Conservation (phyloP, 192 early-diverging fungal species). For the Chytriomyces confervae region DNA sequence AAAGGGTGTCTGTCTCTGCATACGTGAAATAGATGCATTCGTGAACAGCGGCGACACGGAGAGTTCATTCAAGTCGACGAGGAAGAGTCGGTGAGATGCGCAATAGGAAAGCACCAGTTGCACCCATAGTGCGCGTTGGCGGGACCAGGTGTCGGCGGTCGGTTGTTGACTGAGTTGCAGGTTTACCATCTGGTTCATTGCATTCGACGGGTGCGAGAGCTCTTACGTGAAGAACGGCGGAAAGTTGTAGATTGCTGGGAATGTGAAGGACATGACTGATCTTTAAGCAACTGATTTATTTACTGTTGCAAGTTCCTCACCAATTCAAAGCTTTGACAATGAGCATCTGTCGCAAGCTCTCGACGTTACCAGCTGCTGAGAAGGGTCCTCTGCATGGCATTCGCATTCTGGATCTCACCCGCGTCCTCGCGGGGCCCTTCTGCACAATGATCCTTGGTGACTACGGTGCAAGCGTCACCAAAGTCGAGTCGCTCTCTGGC, state of each 20-base stretch:
- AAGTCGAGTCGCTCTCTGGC: constrained; percentile 67
- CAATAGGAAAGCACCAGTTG: constrained; percentile 77
- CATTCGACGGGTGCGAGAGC: neutral
- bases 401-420: constrained; percentile 48
- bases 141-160: constrained; percentile 79
- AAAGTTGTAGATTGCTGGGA: constrained; percentile 87
- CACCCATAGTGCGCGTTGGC: constrained; percentile 82
- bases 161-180: constrained; percentile 63
- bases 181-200: neutral
- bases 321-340: neutral
- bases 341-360: neutral
- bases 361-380: neutral
- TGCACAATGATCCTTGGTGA: constrained; percentile 50
- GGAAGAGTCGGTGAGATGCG: constrained; percentile 64
- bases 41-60: constrained; percentile 63
- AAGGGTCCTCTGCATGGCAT: constrained; percentile 45
- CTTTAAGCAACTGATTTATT: neutral
- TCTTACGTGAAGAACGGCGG: constrained; percentile 92
- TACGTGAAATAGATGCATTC: constrained; percentile 75
- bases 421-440: constrained; percentile 57
- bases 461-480: constrained; percentile 82
- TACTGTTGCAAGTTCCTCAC: neutral
- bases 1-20: neutral
- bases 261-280: constrained; percentile 58
- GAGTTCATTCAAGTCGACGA: constrained; percentile 67